Conservation (phyloP, 2,329 filamentous ascomycete species). For the Emericellopsis cladophorae region DNA sequence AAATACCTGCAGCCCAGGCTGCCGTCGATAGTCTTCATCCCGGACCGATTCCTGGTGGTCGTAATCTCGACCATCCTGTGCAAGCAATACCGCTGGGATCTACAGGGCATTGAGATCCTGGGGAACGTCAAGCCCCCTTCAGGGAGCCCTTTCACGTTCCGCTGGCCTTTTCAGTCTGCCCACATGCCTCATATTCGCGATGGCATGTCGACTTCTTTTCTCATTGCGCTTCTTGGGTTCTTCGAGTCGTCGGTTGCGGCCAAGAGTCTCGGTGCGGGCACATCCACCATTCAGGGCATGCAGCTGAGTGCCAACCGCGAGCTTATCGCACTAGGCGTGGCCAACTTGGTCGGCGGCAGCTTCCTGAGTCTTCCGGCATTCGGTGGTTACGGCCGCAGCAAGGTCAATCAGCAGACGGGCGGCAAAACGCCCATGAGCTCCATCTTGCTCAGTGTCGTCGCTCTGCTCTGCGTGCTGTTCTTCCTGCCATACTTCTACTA, state of each 20-base stretch:
- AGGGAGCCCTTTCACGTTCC: slow-evolving; percentile 64
- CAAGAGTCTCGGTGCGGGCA: slow-evolving; percentile 62
- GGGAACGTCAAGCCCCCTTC: slow-evolving; percentile 66
- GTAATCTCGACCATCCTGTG: slow-evolving; percentile 72
- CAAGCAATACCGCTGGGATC: slow-evolving; percentile 65
- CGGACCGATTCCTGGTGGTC: slow-evolving; percentile 84
- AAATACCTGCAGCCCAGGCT: slow-evolving; percentile 66
- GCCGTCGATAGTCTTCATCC: slow-evolving; percentile 73
- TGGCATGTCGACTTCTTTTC: slow-evolving; percentile 80
- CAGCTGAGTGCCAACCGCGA: slow-evolving; percentile 84
- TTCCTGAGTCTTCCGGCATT: slow-evolving; percentile 92
- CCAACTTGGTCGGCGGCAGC: slow-evolving; percentile 81
- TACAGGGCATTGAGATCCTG: slow-evolving; percentile 68
- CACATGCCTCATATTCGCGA: slow-evolving; percentile 75
- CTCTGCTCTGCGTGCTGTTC: slow-evolving; percentile 68
- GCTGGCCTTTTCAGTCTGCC: slow-evolving; percentile 69
- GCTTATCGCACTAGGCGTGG: slow-evolving; percentile 78
- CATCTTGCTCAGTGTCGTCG: slow-evolving; percentile 72
- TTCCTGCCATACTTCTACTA: slow-evolving; percentile 89
- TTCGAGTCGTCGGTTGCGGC: slow-evolving; percentile 96
- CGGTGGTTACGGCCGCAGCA: slow-evolving; percentile 90
- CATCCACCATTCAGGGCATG: slow-evolving; percentile 62
- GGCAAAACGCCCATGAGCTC: slow-evolving; percentile 91
- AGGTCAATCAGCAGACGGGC: slow-evolving; percentile 86
- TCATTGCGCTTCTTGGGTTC: slow-evolving; percentile 93